Evolutionary conservation across 805 yeast genomes (phyloP), one percentile per base, ranked within the genome.

Genomic region (Ogataea trehalophila): DNA sequence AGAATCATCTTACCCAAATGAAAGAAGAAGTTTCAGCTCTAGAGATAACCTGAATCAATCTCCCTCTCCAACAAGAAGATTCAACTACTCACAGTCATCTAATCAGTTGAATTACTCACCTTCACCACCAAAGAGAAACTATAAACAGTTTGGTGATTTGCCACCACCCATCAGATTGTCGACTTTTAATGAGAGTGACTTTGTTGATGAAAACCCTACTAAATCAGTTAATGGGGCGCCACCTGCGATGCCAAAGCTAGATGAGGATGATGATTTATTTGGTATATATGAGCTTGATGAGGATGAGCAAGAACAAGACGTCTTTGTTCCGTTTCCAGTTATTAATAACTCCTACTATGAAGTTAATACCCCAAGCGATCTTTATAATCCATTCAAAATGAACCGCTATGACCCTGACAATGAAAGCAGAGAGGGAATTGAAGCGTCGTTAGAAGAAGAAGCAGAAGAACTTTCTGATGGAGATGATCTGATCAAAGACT

Each of bases 261-360:
- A 46, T 35, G 14, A 20, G 1, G 36, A 41, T 13, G 43, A 45
- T 22, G 45, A 44, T 9, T 41, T 53, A 7, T 61, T 61, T 48
- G 62, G 59, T 2, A 56, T 51, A 1, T 63, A 64, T 42, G 57
- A 61, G 18, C 50, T 50, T 40, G 62, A 57, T 36, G 63, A 59
- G 4, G 63, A 55, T 17, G 62, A 56, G 3, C 60, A 53, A 17
- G 51, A 53, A 1, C 59, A 54, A 14, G 45, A 55, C 15, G 57
- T 58, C n/a, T 67, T 67, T 52, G 63, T 59, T 2, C 70, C 71
- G 14, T 68, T 66, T 43, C 72, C 71, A 2, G 58, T 53, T 6
- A 49, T 61, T 20, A 57, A 58, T 13, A 65, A 65, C 43, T 63
- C 70, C 2, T 67, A 57, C 48, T 66, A 65, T 40, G 69, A 68